Evolutionary conservation across 257 asterid genomes (phyloP).

Genomic region (Nemophila menziesii): DNA sequence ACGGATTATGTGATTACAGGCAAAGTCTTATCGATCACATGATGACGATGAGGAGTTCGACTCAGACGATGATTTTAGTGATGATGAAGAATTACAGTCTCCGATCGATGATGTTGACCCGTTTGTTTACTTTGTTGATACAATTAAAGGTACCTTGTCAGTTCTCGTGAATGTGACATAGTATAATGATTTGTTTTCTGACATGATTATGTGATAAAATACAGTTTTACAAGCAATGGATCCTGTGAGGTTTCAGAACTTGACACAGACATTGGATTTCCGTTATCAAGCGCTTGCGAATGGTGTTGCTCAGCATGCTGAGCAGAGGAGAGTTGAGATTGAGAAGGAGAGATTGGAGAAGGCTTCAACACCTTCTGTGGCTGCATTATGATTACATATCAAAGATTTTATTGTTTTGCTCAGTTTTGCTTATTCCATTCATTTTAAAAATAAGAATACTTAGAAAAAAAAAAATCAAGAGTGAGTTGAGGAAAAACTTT

Average conservation of each 20-base stretch:
- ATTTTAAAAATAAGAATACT: constrained; percentile 15
- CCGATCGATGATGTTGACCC: constrained; percentile 97
- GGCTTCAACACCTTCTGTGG: constrained; percentile 35
- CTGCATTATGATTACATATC: constrained; percentile 34
- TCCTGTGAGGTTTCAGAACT: constrained; percentile 79
- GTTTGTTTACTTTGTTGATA: constrained; percentile 80
- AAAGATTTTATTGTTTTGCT: constrained; percentile 13
- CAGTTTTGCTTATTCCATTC: constrained; percentile 16
- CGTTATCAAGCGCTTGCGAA: constrained; percentile 81
- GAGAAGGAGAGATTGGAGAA: constrained; percentile 71
- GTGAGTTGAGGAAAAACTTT: background rate
- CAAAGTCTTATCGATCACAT: constrained; percentile 62
- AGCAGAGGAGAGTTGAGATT: constrained; percentile 58
- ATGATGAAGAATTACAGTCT: constrained; percentile 93
- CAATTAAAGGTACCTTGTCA: constrained; percentile 46
- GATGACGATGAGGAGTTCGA: constrained; percentile 66
- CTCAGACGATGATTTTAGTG: constrained; percentile 83
- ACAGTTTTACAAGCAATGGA: constrained; percentile 78
- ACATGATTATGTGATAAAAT: constrained; percentile 5
- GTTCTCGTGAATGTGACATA: background rate
- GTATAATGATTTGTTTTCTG: background rate
- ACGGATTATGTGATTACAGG: constrained; percentile 29
- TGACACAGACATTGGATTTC: constrained; percentile 69
- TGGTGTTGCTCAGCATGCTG: constrained; percentile 96
- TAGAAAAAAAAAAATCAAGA: no score